Percentiles rank a stretch among this genome's conserved stretches.
Evolutionary conservation across 73 alveolate genomes (phyloP).

Genomic region (Breviolum minutum): DNA sequence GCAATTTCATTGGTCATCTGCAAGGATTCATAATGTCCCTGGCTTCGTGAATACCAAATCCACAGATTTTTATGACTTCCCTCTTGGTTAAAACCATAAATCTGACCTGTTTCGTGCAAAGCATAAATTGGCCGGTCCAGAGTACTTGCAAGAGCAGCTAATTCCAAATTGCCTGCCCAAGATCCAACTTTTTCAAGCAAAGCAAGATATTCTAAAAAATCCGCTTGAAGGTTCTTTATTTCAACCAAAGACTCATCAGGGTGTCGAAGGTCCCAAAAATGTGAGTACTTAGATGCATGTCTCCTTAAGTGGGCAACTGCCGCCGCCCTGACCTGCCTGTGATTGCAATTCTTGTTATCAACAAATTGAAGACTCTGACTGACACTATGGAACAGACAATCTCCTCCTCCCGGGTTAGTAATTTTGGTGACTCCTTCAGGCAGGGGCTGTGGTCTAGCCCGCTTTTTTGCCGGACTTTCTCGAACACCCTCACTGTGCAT

Average conservation of each 20-base stretch:
- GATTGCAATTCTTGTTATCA: background rate
- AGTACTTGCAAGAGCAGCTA: background rate
- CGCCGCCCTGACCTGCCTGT: background rate
- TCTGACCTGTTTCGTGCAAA: background rate
- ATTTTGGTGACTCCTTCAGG: background rate
- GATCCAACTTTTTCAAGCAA: background rate
- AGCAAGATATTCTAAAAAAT: background rate
- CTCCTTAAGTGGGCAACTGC: background rate
- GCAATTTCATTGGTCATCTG: background rate
- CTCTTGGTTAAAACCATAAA: background rate
- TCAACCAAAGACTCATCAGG: background rate
- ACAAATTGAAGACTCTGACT: background rate
- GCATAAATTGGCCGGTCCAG: background rate
- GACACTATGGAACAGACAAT: background rate
- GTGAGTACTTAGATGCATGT: background rate
- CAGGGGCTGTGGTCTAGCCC: background rate
- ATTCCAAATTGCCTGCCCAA: background rate
- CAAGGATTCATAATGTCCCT: background rate
- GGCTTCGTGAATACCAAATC: background rate
- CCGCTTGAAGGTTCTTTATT: background rate
- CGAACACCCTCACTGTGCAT: background rate
- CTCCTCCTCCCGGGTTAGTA: background rate
- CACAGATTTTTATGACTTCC: background rate
- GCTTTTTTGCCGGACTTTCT: background rate
- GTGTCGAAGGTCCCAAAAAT: background rate